Evolutionary conservation across 2,329 filamentous ascomycete genomes (phyloP), one percentile per base, ranked within the genome.

Genomic region (Paraconiothyrium brasiliense): DNA sequence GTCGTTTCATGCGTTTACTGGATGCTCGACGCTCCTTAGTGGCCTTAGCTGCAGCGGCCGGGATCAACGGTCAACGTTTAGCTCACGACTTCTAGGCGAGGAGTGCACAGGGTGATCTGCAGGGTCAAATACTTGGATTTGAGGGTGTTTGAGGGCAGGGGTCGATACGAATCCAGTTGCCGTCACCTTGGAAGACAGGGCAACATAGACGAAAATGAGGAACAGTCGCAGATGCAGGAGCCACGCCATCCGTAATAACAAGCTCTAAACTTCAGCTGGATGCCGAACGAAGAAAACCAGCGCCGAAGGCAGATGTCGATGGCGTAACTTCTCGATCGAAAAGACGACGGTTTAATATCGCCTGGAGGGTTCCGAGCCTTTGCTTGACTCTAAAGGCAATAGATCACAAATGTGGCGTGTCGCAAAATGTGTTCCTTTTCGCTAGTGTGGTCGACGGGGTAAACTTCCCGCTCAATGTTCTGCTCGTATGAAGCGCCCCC

Each of bases 1-100:
- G 48, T 56, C 14, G 54, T 47, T 47, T 56, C 41, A 39, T 16
- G 32, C 54, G 22, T 10, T 32, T 39, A n/a, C 43, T 56, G 20
- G 11, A 10, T 37, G n/a, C 41, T 37, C 37, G 54, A 56, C 32
- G n/a, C 27, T 47, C 30, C 4, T 56, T 32, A 30, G 6, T n/a
- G 30, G 16, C 20, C 27, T 48, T 37, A 37, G 20, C 22, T 10
- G 35, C 30, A 48, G 27, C 32, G 30, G 13, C 24, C 32, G 41
- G 30, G 30, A 37, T 47, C 30, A 46, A 56, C 41, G 27, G 30
- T 56, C 16, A 34, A 37, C 20, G 43, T 24, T 56, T 24, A 35
- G 54, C 30, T 56, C 43, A 27, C 22, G 43, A 47, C 30, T 48
- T n/a, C 20, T 47, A 20, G 37, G 34, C 37, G 30, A 56, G 43